Base-by-base conservation (phyloP, 2,329 filamentous ascomycete species). In the Xylaria digitata region DNA sequence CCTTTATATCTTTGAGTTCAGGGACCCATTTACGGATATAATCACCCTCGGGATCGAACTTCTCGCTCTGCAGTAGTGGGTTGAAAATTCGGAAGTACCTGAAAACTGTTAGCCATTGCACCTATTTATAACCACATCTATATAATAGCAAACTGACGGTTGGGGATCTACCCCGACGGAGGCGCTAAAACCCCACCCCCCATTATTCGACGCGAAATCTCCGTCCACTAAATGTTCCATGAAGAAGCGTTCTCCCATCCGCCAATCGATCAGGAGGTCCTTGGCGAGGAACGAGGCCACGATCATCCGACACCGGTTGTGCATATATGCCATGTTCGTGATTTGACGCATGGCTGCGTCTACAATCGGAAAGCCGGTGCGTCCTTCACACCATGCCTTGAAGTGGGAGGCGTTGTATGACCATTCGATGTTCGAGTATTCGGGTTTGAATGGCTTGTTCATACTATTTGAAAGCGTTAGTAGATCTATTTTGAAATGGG, bases 51-150 rank as follows among this genome's bases (percentile, higher is more conserved):
- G 86, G 82, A 75, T 97, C 94, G 73, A 96, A 97, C 79, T 91
- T 94, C 83, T 96, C 92, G 72, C 91, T 93, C 81, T 97, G 94
- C 19, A 92, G 80, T 50, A 93, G 77, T 0, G 94, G 94, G 74
- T 96, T 97, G 80, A 97, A 97, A 58, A 97, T 92, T 6, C 93
- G 86, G 70, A 97, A 97, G 76, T 96, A 97, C 26, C 26, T 26
- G 26, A 26, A 5, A 26, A 26, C 26, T 26, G 26, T 26, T 26
- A 26, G 26, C 26, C 26, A 26, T 26, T 26, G 26, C 26, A 26
- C 26, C 26, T 26, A 26, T 26, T 26, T 26, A 26, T 26, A 26
- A 26, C 26, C 3, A 26, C 26, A 26, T 26, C 5, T 5, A 26
- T 5, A 26, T 26, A 5, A 26, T 5, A 26, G 26, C 3, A 26